A percentile compares a stretch with the other conserved stretches of the same genome.
Conservation (phyloP, 2,329 filamentous ascomycete genomes). For the Xylariaceae sp. region DNA sequence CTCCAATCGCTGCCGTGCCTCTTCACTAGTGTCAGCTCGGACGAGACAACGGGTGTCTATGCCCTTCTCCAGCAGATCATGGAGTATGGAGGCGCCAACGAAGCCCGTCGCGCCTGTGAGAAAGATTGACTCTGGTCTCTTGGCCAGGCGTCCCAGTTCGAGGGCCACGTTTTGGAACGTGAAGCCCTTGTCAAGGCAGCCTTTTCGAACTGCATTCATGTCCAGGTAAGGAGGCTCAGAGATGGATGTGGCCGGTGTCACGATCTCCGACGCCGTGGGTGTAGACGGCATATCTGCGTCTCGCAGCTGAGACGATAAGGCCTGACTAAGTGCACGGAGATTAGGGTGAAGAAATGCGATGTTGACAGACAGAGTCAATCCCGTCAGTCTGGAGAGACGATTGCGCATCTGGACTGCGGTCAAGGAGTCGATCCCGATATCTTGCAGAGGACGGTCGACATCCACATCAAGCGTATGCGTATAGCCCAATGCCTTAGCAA, state of each 20-base stretch:
- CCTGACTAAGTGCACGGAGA: slow-evolving; percentile 16
- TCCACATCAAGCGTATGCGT: slow-evolving; percentile 15
- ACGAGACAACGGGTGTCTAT: slow-evolving; percentile 21
- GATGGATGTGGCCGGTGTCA: slow-evolving; percentile 9
- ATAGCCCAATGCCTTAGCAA: slow-evolving; percentile 21
- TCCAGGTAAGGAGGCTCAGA: slow-evolving; percentile 10
- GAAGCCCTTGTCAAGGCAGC: slow-evolving; percentile 21
- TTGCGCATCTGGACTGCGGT: slow-evolving; percentile 24
- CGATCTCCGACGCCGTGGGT: slow-evolving; percentile 6
- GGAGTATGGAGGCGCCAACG: slow-evolving; percentile 23
- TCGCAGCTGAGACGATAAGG: slow-evolving; percentile 12
- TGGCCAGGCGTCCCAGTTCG: slow-evolving; percentile 2
- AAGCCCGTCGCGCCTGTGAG: slow-evolving; percentile 26
- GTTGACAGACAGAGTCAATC: slow-evolving; percentile 17
- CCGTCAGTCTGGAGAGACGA: slow-evolving; percentile 19
- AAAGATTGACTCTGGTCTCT: slow-evolving; percentile 15
- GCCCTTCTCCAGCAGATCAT: slow-evolving; percentile 18
- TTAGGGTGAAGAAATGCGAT: slow-evolving; percentile 18
- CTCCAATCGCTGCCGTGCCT: slow-evolving; percentile 15
- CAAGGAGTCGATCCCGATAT: slow-evolving; percentile 25
- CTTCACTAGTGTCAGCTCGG: slow-evolving; percentile 13
- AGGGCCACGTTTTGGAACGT: slow-evolving; percentile 15
- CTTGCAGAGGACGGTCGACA: slow-evolving; percentile 16
- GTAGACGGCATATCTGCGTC: slow-evolving; percentile 11
- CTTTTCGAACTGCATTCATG: slow-evolving; percentile 16